Conservation (phyloP, 2,329 filamentous ascomycete genomes). For the Aspergillus melleus region DNA sequence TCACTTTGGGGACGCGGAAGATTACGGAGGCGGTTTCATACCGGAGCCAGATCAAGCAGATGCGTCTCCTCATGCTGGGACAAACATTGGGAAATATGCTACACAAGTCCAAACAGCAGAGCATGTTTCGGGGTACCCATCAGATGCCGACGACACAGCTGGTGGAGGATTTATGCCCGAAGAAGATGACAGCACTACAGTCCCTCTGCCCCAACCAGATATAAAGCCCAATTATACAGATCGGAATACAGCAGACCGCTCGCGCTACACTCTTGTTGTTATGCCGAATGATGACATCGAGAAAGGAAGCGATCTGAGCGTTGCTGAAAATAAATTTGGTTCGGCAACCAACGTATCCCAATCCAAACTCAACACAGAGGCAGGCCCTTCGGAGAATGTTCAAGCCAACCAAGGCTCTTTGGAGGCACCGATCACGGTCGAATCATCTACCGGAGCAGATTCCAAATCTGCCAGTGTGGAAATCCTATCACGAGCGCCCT, state of each 20-base stretch:
- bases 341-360: not conserved
- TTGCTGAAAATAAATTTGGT: not conserved
- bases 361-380: not conserved
- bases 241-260: not conserved
- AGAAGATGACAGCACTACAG: not conserved
- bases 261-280: constrained; percentile 6
- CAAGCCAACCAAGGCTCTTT: constrained; percentile 17
- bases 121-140: not conserved
- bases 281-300: not conserved
- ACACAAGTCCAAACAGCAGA: not conserved
- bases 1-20: constrained; percentile 23
- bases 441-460: constrained; percentile 23
- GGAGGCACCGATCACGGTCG: constrained; percentile 24
- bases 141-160: constrained; percentile 1
- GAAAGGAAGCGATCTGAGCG: not conserved
- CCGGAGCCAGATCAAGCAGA: constrained; percentile 29
- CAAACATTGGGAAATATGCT: not conserved
- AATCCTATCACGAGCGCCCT: constrained; percentile 21
- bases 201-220: not conserved
- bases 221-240: not conserved
- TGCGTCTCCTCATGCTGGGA: not conserved
- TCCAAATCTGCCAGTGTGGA: constrained; percentile 29
- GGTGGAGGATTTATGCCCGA: constrained; percentile 26
- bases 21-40: constrained; percentile 41
- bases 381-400: not conserved